These are phyloP conservation scores for Musa beccarii DNA, from an alignment of 176 grass and related monocot species.

Conservation along the genomic window DNA sequence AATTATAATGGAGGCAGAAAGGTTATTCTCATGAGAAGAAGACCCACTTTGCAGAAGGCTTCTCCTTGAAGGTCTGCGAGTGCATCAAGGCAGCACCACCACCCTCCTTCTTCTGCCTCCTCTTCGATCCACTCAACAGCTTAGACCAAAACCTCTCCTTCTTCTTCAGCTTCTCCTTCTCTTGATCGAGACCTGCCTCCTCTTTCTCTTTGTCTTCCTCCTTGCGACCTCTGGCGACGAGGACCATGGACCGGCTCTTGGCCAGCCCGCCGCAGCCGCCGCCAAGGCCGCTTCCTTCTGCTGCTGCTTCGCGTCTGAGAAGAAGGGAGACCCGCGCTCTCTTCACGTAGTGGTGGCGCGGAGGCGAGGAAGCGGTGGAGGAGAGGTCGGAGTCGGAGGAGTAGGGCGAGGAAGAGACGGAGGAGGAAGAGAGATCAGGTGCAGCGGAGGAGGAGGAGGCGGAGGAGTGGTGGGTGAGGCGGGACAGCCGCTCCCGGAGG, in stretches of 20 bases:
- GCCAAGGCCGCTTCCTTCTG: neutral
- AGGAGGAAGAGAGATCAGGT: conserved; percentile 2
- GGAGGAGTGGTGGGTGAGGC: conserved; percentile 26
- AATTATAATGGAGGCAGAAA: too few species aligned
- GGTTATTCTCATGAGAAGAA: neutral
- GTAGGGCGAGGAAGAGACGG: conserved; percentile 31
- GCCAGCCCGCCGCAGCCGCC: conserved; percentile 17
- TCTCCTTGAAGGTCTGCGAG: conserved; percentile 46
- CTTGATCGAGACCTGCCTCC: neutral
- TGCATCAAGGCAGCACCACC: conserved; percentile 30
- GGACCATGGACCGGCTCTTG: conserved; percentile 37
- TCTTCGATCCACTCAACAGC: conserved; percentile 38
- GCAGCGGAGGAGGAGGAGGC: conserved; percentile 28
- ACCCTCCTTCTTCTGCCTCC: conserved; percentile 10
- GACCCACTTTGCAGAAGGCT: conserved; percentile 50
- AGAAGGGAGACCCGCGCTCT: conserved; percentile 10
- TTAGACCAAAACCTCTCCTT: conserved; percentile 54
- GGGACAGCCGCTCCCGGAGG: conserved; percentile 62
- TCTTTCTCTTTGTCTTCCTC: conserved; percentile 22
- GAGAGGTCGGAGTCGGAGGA: conserved; percentile 39
- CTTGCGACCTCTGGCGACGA: conserved; percentile 5
- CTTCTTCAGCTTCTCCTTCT: conserved; percentile 29
- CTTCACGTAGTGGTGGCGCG: conserved; percentile 6
- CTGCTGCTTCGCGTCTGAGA: conserved; percentile 17
- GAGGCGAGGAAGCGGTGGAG: conserved; percentile 35